These are phyloP conservation scores for Phytopythium ostracodes DNA, from an alignment of 352 stramenopile species.

Conservation along the genomic window DNA sequence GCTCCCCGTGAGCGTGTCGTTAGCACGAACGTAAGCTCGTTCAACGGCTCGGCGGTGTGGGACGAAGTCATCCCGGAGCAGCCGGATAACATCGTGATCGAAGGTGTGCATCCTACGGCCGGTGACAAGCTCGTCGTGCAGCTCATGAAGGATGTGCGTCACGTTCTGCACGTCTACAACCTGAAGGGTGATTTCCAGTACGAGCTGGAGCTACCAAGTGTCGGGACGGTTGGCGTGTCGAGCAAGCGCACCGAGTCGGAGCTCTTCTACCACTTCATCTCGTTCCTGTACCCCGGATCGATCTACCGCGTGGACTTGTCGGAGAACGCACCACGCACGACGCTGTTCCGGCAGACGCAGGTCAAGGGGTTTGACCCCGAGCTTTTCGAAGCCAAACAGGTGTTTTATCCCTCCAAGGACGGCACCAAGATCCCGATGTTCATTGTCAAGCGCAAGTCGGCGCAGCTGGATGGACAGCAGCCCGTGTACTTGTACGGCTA, in stretches of 20 bases:
- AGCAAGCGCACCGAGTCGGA: slow-evolving; percentile 74
- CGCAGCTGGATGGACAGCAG: slow-evolving; percentile 71
- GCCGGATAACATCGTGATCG: slow-evolving; percentile 67
- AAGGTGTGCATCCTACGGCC: slow-evolving; percentile 59
- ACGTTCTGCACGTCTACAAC: slow-evolving; percentile 80
- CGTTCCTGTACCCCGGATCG: slow-evolving; percentile 77
- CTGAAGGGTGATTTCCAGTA: slow-evolving; percentile 69
- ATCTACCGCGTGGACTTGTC: slow-evolving; percentile 74
- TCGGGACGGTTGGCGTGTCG: slow-evolving; percentile 62
- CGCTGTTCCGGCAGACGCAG: slow-evolving; percentile 75
- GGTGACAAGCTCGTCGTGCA: slow-evolving; percentile 68
- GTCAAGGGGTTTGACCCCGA: slow-evolving; percentile 79
- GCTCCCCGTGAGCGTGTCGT: slow-evolving; percentile 79
- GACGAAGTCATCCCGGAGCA: slow-evolving; percentile 84
- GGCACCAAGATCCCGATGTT: slow-evolving; percentile 96
- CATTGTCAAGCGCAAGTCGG: slow-evolving; percentile 85
- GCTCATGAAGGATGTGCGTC: slow-evolving; percentile 79
- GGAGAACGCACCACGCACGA: slow-evolving; percentile 18
- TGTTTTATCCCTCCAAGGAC: slow-evolving; percentile 91
- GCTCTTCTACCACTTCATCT: slow-evolving; percentile 89
- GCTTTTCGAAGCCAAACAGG: slow-evolving; percentile 76
- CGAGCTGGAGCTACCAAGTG: slow-evolving; percentile 60
- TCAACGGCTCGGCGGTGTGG: slow-evolving; percentile 32
- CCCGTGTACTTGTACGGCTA: slow-evolving; percentile 94
- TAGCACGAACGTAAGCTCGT: slow-evolving; percentile 32